Evolutionary conservation across 1,139 yeast species (phyloP).

Genomic region (Saccharomycopsis hybrid): DNA sequence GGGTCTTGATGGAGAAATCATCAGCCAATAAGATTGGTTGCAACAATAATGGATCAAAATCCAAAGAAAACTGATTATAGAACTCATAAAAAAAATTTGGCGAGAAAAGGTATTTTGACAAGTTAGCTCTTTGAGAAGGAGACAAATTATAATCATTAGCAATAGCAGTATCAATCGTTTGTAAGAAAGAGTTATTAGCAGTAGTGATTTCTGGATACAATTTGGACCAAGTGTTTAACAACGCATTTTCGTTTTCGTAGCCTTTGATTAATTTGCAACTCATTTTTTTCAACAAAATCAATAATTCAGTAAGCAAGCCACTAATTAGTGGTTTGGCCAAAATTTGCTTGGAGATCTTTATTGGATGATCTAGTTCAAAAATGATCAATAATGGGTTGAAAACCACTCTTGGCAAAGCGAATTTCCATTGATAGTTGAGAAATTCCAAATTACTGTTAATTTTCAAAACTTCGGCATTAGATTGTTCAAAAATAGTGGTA

Average conservation of each 20-base stretch:
- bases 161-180: neutral
- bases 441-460: slow-evolving; percentile 52
- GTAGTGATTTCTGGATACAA: slow-evolving; percentile 32
- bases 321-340: slow-evolving; percentile 78
- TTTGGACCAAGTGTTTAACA: slow-evolving; percentile 48
- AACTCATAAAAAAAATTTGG: slow-evolving; percentile 58
- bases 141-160: slow-evolving; percentile 19
- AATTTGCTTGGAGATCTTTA: slow-evolving; percentile 53
- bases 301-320: slow-evolving; percentile 70
- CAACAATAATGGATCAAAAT: slow-evolving; percentile 66
- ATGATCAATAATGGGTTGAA: slow-evolving; percentile 70
- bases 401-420: slow-evolving; percentile 71
- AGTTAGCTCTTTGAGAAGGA: slow-evolving; percentile 17
- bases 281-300: slow-evolving; percentile 70
- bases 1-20: slow-evolving; percentile 78
- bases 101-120: slow-evolving; percentile 35
- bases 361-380: slow-evolving; percentile 64
- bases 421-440: slow-evolving; percentile 74
- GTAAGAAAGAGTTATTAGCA: neutral
- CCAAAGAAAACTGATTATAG: slow-evolving; percentile 46
- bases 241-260: slow-evolving; percentile 54
- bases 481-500: slow-evolving; percentile 25
- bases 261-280: slow-evolving; percentile 66
- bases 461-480: slow-evolving; percentile 39
- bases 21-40: slow-evolving; percentile 87